These are phyloP conservation scores for Ophiobolus disseminans DNA, from an alignment of 2,329 filamentous ascomycete species.

Conservation along the genomic window DNA sequence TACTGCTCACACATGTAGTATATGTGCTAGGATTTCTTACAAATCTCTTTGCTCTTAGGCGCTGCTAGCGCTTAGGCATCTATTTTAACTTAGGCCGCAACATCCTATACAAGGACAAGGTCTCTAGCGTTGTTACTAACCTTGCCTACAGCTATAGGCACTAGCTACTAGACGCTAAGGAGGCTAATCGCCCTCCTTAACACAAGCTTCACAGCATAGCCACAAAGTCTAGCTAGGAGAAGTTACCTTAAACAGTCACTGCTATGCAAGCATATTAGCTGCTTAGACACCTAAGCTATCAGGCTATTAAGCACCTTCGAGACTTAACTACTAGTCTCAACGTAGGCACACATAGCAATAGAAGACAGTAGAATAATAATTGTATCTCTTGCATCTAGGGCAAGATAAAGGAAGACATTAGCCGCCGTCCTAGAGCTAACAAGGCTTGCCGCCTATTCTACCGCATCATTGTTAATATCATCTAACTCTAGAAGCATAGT, in stretches of 20 bases:
- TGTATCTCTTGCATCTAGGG: no score
- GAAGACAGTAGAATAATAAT: background rate
- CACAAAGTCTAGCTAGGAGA: background rate
- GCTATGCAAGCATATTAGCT: background rate
- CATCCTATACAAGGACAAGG: conserved; percentile 1
- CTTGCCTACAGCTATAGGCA: conserved; percentile 2
- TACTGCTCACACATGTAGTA: background rate
- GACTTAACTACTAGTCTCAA: conserved; percentile 1
- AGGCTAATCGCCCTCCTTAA: background rate
- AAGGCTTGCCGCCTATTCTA: conserved; percentile 1
- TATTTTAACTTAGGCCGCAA: conserved; percentile 9
- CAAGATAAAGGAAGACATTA: no score
- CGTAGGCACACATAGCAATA: background rate
- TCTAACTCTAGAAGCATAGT: conserved; percentile 4
- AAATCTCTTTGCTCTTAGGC: conserved; percentile 6
- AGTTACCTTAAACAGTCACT: conserved; percentile 1
- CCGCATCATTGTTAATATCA: background rate
- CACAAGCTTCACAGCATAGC: conserved; percentile 5
- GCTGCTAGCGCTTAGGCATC: conserved; percentile 1
- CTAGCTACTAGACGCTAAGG: conserved; percentile 4
- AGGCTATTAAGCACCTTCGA: conserved; percentile 4
- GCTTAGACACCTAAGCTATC: background rate
- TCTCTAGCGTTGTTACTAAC: background rate
- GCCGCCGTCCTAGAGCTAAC: background rate
- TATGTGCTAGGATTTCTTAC: conserved; percentile 6